These are phyloP conservation scores for Mrakia hoshinonis DNA, from an alignment of 768 basidiomycete genomes.

Conservation along the genomic window DNA sequence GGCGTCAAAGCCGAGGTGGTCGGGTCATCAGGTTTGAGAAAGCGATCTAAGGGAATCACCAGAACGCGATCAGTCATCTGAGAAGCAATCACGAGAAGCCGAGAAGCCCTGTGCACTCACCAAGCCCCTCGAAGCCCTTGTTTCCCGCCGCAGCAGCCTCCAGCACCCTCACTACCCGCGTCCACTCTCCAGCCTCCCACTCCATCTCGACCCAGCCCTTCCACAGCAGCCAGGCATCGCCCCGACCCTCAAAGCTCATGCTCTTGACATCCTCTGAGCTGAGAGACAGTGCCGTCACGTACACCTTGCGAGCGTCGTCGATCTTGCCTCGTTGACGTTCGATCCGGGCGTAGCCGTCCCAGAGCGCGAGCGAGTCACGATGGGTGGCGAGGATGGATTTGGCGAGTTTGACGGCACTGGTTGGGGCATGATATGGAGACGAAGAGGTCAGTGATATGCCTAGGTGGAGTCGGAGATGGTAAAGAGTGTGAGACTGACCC, in stretches of 20 bases:
- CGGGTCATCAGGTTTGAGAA: neutral
- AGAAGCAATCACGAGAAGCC: neutral
- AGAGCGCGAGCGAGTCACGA: slow-evolving; percentile 41
- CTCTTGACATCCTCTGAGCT: slow-evolving; percentile 10
- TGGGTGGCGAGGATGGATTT: slow-evolving; percentile 39
- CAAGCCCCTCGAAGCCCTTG: slow-evolving; percentile 14
- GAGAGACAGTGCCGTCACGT: slow-evolving; percentile 38
- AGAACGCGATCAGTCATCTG: neutral
- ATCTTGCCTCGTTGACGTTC: slow-evolving; percentile 39
- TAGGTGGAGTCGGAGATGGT: neutral
- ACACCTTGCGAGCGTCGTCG: slow-evolving; percentile 42
- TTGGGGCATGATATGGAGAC: neutral
- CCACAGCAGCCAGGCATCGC: slow-evolving; percentile 35
- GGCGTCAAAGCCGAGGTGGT: neutral
- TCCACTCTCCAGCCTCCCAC: slow-evolving; percentile 30
- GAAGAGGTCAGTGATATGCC: neutral
- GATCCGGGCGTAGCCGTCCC: slow-evolving; percentile 43
- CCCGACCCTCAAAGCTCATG: slow-evolving; percentile 24
- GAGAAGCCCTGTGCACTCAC: slow-evolving; percentile 17
- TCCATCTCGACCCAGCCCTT: slow-evolving; percentile 44
- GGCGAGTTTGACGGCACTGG: slow-evolving; percentile 40
- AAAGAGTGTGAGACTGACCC: slow-evolving; percentile 28
- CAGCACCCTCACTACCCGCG: slow-evolving; percentile 19
- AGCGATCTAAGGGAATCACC: neutral
- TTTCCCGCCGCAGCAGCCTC: slow-evolving; percentile 19